Evolutionary conservation across 1,284 basidiomycete species (phyloP).

Genomic region (Exobasidium cylindrosporum): DNA sequence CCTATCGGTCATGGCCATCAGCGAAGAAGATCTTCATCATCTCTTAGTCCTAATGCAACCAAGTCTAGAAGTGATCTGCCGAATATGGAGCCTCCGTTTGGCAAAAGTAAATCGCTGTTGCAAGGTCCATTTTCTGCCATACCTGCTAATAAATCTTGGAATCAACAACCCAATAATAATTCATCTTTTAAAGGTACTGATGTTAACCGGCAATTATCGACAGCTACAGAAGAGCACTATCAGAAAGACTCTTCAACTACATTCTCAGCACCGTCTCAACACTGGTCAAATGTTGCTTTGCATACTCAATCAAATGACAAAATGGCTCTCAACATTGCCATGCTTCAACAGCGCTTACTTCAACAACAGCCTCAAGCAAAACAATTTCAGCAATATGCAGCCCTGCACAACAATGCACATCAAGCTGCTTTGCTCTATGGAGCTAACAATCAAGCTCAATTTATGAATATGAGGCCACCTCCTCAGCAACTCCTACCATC

Average conservation of each 20-base stretch:
- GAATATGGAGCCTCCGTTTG: not conserved
- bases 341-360: constrained; percentile 17
- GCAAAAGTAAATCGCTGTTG: no score
- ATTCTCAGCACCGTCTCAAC: no score
- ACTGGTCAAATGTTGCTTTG: no score
- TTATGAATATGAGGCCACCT: no score
- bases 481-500: no score
- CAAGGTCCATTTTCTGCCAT: no score
- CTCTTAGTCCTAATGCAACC: not conserved
- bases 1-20: constrained; percentile 37
- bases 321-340: constrained; percentile 15
- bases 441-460: not conserved
- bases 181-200: no score
- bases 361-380: constrained; percentile 18
- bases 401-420: not conserved
- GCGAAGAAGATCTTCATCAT: constrained; percentile 14
- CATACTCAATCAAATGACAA: constrained; percentile 9
- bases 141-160: no score
- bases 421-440: not conserved
- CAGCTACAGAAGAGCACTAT: no score
- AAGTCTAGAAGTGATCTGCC: not conserved
- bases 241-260: no score
- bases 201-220: no score
- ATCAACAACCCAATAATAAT: no score
- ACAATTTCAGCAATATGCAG: constrained; percentile 4